Evolutionary conservation across 106 monocot genomes (phyloP).

Genomic region (Platanthera zijinensis): DNA sequence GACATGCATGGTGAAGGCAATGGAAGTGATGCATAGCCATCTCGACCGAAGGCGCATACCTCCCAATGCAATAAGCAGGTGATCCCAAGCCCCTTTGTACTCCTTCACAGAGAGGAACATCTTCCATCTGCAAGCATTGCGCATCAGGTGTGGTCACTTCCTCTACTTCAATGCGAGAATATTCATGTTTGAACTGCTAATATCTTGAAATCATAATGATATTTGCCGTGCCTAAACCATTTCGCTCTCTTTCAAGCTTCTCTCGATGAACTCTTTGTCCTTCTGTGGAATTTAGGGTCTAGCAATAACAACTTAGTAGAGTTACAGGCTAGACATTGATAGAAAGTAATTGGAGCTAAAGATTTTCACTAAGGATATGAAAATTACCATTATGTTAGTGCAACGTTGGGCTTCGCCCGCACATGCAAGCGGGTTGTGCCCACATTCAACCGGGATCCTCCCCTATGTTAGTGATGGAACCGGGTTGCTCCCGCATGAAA

Average conservation of each 20-base stretch:
- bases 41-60: constrained; percentile 76
- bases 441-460: no score
- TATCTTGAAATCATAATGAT: not conserved
- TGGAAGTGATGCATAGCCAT: constrained; percentile 96
- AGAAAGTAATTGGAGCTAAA: not conserved
- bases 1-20: constrained; percentile 48
- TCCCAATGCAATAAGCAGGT: constrained; percentile 58
- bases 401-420: no score
- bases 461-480: no score
- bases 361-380: not conserved
- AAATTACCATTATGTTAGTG: constrained; percentile 39
- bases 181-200: not conserved
- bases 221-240: constrained; percentile 46
- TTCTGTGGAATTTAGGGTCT: constrained; percentile 26
- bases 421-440: no score
- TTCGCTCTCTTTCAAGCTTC: constrained; percentile 80
- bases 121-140: constrained; percentile 50
- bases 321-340: not conserved
- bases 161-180: not conserved
- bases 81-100: constrained; percentile 84
- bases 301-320: not conserved
- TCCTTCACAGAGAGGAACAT: constrained; percentile 77
- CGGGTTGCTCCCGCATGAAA: no score
- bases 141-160: not conserved
- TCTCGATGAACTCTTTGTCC: constrained; percentile 49